Base-by-base conservation (phyloP, 1,284 basidiomycete genomes). In the Anthracocystis panici-leucophaei region DNA sequence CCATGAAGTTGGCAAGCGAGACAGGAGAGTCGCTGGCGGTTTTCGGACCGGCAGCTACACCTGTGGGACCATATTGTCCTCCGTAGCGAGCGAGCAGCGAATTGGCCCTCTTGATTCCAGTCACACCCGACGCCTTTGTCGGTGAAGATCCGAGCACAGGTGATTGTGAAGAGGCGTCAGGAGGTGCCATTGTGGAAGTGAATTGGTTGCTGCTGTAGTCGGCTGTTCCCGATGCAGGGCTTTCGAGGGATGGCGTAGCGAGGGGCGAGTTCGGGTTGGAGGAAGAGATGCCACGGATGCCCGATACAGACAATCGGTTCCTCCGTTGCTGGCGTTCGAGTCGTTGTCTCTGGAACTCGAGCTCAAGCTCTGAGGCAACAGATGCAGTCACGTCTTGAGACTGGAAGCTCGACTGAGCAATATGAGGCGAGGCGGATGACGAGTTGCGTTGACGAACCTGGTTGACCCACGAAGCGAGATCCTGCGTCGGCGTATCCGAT, bases 1-100 rank as follows among this genome's bases (percentile, higher is more conserved):
- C 83, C 69, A 85, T 85, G 40, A 85, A 85, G 48, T 75, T 67
- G 51, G 81, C 81, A 16, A 85, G 80, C 16, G 83, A 85, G 35
- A 79, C 76, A 6, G 82, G 80, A 27, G 69, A 63, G 25, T 69
- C 72, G 11, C 48, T 54, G 11, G 69, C 44, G 0, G 58, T 68
- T 11, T 65, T 62, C 1, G 74, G 74, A 2, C 74, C 77, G 0
- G 70, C 60, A 1, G 82, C 82, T 55, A 71, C 65, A 10, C 83
- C 83, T 2, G 83, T 84, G n/a, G 83, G 83, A 18, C 83, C 83
- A 18, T 73, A 66, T n/a, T 77, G 68, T 6, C 83, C 83, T 27
- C 83, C 83, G 44, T 84, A 84, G 29, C 81, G 75, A 16, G 74
- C 71, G 2, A 84, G 65, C 25, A 84, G 51, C 16, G 80, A 66